A percentile compares a stretch with the other conserved stretches of the same genome.
Evolutionary conservation across 164 flowering plant genomes (phyloP).

Genomic region (Vitis riparia): DNA sequence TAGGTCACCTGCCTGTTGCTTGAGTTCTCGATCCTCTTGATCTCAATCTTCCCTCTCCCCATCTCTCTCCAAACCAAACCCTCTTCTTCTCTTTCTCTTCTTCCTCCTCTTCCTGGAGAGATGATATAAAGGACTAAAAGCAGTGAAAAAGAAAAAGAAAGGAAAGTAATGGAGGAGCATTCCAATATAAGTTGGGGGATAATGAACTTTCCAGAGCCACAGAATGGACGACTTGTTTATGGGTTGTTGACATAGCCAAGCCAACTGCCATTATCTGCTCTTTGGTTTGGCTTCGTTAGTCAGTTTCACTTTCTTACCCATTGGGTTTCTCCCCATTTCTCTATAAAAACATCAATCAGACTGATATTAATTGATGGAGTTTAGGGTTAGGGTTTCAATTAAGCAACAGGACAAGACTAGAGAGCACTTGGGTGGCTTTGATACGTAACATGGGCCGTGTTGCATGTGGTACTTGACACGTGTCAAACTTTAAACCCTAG

Average conservation of each 20-base stretch:
- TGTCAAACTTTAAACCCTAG: background rate
- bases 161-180: constrained; percentile 17
- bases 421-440: background rate
- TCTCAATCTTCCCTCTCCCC: constrained; percentile 93
- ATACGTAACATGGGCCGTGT: background rate
- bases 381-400: background rate
- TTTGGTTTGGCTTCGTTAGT: constrained; percentile 10
- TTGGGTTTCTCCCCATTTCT: constrained; percentile 14
- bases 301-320: constrained; percentile 29
- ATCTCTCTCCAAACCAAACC: constrained; percentile 18
- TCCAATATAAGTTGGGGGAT: constrained; percentile 32
- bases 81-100: background rate
- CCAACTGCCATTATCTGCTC: constrained; percentile 14
- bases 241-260: constrained; percentile 21
- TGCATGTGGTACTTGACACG: background rate
- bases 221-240: constrained; percentile 17
- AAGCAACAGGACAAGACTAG: background rate
- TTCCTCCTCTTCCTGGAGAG: constrained; percentile 2
- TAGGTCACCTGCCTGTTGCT: constrained; percentile 82
- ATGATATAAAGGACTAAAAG: background rate
- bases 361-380: constrained; percentile 4
- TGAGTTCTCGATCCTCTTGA: constrained; percentile 81
- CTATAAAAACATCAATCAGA: background rate
- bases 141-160: constrained; percentile 3
- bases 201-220: constrained; percentile 31